These are phyloP conservation scores for Trametes meyenii DNA, from an alignment of 768 basidiomycete genomes.

Conservation along the genomic window DNA sequence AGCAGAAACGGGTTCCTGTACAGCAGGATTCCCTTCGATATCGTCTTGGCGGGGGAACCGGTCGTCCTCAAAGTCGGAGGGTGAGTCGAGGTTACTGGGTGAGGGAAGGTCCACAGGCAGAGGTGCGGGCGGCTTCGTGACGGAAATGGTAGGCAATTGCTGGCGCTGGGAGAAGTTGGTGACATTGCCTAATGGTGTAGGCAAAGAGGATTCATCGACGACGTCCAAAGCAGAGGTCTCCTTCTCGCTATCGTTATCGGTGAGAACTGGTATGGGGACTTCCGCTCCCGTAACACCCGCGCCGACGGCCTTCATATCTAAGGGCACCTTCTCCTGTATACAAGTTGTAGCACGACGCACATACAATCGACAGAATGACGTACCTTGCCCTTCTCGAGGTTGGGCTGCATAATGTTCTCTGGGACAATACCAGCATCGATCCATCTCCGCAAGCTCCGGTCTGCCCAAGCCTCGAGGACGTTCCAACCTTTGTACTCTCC, in stretches of 20 bases:
- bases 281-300: slow-evolving; percentile 48
- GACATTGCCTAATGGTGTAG: slow-evolving; percentile 30
- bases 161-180: slow-evolving; percentile 28
- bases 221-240: slow-evolving; percentile 16
- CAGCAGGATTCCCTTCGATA: slow-evolving; percentile 24
- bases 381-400: slow-evolving; percentile 53
- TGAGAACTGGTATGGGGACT: slow-evolving; percentile 65
- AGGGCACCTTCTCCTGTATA: slow-evolving; percentile 40
- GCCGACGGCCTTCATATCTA: slow-evolving; percentile 18
- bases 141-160: slow-evolving; percentile 55
- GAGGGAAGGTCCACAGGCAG: slow-evolving; percentile 72
- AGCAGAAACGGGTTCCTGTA: neutral
- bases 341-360: slow-evolving; percentile 33
- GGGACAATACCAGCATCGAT: slow-evolving; percentile 74
- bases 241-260: slow-evolving; percentile 29
- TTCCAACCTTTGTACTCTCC: slow-evolving; percentile 94
- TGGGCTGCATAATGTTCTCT: slow-evolving; percentile 36
- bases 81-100: slow-evolving; percentile 44
- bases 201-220: slow-evolving; percentile 14
- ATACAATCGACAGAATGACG: slow-evolving; percentile 22
- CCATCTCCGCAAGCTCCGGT: slow-evolving; percentile 87
- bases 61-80: slow-evolving; percentile 37
- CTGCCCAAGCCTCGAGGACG: slow-evolving; percentile 92
- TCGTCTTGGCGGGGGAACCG: slow-evolving; percentile 36
- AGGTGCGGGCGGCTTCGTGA: slow-evolving; percentile 74